Conservation (phyloP, 2,329 filamentous ascomycete species). For the Trichoderma koningiopsis region DNA sequence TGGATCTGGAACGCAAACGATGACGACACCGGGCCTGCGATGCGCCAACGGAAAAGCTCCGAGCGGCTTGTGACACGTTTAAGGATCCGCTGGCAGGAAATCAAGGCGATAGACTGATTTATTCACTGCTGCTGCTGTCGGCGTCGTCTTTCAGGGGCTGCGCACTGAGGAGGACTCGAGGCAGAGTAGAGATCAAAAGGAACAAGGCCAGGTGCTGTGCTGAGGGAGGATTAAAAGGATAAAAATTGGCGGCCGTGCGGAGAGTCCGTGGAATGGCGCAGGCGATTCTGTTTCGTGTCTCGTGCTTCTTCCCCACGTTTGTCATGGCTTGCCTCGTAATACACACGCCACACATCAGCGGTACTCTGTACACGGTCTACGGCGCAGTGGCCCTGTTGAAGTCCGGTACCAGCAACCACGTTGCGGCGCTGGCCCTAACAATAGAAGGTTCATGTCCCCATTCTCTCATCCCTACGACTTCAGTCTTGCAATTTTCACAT, state of each 20-base stretch:
- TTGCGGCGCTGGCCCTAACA: background rate
- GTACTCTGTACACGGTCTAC: background rate
- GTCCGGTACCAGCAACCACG: background rate
- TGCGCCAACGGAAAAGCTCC: conserved; percentile 18
- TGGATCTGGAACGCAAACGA: conserved; percentile 14
- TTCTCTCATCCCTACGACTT: background rate
- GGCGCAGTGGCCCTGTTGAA: background rate
- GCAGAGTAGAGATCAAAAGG: background rate
- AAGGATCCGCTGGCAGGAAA: background rate
- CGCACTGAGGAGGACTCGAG: background rate
- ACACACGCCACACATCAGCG: background rate
- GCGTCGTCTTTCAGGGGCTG: background rate
- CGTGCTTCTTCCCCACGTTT: conserved; percentile 22
- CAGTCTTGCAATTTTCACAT: background rate
- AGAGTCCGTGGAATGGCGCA: background rate
- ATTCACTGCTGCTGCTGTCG: background rate
- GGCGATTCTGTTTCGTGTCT: conserved; percentile 10
- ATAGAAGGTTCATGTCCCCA: background rate
- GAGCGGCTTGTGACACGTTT: conserved; percentile 6
- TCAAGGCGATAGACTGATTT: background rate
- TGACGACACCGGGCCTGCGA: conserved; percentile 13
- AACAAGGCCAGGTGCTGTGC: background rate
- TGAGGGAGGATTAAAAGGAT: background rate
- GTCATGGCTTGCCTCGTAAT: conserved; percentile 14
- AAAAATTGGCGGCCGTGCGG: background rate